These are phyloP conservation scores for Nannizziopsis arthrosporioides DNA, from an alignment of 2,329 filamentous ascomycete species.

Conservation along the genomic window DNA sequence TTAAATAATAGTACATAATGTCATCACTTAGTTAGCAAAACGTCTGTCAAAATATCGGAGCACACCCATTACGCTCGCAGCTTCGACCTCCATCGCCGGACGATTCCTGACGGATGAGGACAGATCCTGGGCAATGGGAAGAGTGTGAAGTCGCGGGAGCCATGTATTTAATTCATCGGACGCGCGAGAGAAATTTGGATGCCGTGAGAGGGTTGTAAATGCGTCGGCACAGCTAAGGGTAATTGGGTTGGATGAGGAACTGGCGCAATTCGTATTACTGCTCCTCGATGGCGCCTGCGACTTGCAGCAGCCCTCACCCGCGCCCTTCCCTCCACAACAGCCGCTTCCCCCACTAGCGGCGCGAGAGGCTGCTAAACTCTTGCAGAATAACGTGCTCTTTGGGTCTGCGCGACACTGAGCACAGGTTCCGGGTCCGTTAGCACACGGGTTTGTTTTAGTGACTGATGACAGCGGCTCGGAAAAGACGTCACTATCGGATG, in stretches of 20 bases:
- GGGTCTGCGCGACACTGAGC: constrained; percentile 67
- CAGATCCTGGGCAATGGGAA: constrained; percentile 30
- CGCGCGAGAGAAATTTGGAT: constrained; percentile 62
- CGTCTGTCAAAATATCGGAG: constrained; percentile 67
- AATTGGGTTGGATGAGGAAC: constrained; percentile 33
- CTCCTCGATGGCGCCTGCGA: constrained; percentile 23
- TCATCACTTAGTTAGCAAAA: constrained; percentile 37
- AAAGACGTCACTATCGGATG: constrained; percentile 47
- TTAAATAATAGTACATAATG: constrained; percentile 1
- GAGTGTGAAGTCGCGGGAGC: constrained; percentile 60
- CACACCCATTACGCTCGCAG: constrained; percentile 76
- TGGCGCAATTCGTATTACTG: constrained; percentile 16
- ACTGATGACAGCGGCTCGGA: constrained; percentile 34
- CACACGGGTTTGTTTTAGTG: constrained; percentile 35
- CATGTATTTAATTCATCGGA: constrained; percentile 63
- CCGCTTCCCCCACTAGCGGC: constrained; percentile 21
- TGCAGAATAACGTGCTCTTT: constrained; percentile 71
- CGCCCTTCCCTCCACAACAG: constrained; percentile 48
- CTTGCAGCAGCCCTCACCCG: constrained; percentile 53
- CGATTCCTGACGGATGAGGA: constrained; percentile 22
- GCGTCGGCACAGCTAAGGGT: constrained; percentile 64
- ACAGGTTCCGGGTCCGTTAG: constrained; percentile 65
- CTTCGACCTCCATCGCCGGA: constrained; percentile 64
- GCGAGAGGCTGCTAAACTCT: constrained; percentile 58
- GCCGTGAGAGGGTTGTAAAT: constrained; percentile 65